A percentile compares a stretch with the other conserved stretches of the same genome.
Conservation (phyloP, 768 basidiomycete species). For the Tylopilus balloui region DNA sequence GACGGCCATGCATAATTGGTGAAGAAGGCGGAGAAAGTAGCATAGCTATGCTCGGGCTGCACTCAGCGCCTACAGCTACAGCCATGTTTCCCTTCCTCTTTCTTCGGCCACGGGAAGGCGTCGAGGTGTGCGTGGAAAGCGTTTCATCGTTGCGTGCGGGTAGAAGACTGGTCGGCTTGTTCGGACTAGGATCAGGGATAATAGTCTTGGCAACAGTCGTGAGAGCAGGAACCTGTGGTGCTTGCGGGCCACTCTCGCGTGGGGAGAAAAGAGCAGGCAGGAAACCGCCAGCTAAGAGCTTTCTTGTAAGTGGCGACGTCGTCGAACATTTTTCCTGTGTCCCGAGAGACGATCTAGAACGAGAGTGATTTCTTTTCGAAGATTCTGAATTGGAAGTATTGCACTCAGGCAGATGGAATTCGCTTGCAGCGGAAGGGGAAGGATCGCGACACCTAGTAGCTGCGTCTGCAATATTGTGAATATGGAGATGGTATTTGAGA, state of each 20-base stretch:
- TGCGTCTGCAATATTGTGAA: conserved; percentile 47
- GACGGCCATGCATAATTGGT: conserved; percentile 2
- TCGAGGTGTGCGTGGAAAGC: not conserved
- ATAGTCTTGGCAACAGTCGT: conserved; percentile 10
- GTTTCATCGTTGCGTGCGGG: not conserved
- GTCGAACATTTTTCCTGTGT: not conserved
- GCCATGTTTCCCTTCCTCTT: conserved; percentile 10
- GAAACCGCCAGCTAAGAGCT: conserved; percentile 14
- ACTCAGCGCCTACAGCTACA: not conserved
- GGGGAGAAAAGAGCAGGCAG: conserved; percentile 16
- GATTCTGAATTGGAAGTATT: not conserved
- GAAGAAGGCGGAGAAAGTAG: conserved; percentile 26
- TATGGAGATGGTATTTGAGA: conserved; percentile 51
- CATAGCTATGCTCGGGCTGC: conserved; percentile 18
- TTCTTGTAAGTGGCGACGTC: conserved; percentile 8
- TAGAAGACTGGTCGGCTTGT: not conserved
- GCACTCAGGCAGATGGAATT: conserved; percentile 1
- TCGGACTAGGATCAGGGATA: conserved; percentile 1
- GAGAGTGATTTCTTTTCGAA: conserved; percentile 10
- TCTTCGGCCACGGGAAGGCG: conserved; percentile 18
- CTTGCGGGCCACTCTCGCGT: conserved; percentile 1
- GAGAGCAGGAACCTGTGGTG: conserved; percentile 7
- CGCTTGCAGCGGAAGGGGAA: not conserved
- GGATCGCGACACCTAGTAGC: not conserved
- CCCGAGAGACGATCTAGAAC: conserved; percentile 17